Evolutionary conservation across 306 rosid species (phyloP).

Genomic region (Vicia sativa): DNA sequence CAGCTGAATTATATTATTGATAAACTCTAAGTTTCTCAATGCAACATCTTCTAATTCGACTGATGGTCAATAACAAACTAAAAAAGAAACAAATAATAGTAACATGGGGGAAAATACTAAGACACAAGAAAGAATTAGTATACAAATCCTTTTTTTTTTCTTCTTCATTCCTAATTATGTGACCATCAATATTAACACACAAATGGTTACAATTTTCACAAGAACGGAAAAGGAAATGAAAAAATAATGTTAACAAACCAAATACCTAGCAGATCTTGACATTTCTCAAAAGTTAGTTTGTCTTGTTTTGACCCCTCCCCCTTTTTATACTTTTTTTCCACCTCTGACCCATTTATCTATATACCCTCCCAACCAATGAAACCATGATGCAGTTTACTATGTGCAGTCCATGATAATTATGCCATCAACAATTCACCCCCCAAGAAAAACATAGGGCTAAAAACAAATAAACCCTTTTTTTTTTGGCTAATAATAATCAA

Average conservation of each 20-base stretch:
- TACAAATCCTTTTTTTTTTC: slow-evolving; percentile 6
- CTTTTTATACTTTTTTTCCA: slow-evolving; percentile 8
- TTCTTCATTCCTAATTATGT: slow-evolving; percentile 32
- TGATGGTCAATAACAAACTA: no score
- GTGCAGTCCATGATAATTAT: background rate
- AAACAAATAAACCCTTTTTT: slow-evolving; percentile 3
- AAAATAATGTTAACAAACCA: slow-evolving; percentile 33
- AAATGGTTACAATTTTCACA: slow-evolving; percentile 33
- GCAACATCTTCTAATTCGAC: no score
- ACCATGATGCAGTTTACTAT: background rate
- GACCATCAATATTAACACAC: slow-evolving; percentile 14
- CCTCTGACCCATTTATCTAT: slow-evolving; percentile 12
- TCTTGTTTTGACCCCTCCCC: background rate
- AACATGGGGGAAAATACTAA: no score
- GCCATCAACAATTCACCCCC: slow-evolving; percentile 23
- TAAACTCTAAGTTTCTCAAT: no score
- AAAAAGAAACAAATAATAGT: no score
- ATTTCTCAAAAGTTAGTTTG: slow-evolving; percentile 31
- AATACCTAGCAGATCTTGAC: slow-evolving; percentile 35
- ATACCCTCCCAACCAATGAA: slow-evolving; percentile 31
- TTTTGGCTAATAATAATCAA: background rate
- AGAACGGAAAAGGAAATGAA: background rate
- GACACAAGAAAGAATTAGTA: background rate
- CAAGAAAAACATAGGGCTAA: slow-evolving; percentile 13
- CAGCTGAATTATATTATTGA: no score